Evolutionary conservation across 2,329 filamentous ascomycete genomes (phyloP).

Genomic region (Xylariaceae sp.): DNA sequence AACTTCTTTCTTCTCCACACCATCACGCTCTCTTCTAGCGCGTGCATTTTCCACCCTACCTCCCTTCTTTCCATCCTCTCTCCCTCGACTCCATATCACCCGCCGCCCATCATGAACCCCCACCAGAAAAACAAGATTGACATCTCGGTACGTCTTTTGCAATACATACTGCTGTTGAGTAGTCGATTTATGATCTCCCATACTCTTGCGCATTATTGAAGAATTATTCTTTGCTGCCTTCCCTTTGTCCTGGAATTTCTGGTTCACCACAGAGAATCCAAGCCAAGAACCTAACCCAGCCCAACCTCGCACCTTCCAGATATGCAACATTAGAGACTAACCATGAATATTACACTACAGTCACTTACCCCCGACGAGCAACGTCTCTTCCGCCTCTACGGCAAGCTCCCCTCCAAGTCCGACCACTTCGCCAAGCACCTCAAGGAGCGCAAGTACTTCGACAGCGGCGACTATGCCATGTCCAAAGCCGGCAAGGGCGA

Average conservation of each 20-base stretch:
- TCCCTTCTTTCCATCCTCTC: too few species aligned
- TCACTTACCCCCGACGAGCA: conserved; percentile 92
- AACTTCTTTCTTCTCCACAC: too few species aligned
- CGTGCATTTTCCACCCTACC: too few species aligned
- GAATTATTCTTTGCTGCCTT: too few species aligned
- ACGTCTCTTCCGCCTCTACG: conserved; percentile 92
- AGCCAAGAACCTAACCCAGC: background rate
- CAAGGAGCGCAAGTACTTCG: conserved; percentile 99
- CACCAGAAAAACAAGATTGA: conserved; percentile 99
- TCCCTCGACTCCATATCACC: too few species aligned
- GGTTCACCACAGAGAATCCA: background rate
- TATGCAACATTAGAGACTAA: background rate
- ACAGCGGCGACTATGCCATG: conserved; percentile 93
- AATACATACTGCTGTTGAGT: conserved; percentile 4
- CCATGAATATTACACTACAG: conserved; percentile 45
- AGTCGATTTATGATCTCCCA: background rate
- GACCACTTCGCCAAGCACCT: conserved; percentile 97
- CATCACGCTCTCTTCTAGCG: too few species aligned
- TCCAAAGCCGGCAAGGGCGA: conserved; percentile 96
- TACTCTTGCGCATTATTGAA: too few species aligned
- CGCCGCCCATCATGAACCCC: conserved; percentile 70
- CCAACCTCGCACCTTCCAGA: background rate
- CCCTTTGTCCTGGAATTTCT: too few species aligned
- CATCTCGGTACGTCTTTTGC: conserved; percentile 68
- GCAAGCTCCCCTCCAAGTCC: conserved; percentile 94